Base-by-base conservation (phyloP, 495 filamentous ascomycete genomes). In the Talaromyces adpressus region DNA sequence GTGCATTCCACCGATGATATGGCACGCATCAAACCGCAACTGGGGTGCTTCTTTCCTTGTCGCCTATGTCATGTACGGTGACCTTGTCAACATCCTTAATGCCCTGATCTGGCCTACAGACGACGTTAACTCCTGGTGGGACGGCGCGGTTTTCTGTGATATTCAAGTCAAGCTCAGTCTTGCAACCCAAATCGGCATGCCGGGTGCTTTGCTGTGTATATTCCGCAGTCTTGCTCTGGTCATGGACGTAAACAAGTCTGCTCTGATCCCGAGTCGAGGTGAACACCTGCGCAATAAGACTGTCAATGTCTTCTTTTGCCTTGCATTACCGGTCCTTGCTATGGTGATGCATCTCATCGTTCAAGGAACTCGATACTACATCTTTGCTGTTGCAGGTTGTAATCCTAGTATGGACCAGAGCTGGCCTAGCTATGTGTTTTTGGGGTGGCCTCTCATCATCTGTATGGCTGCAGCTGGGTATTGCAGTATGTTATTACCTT, bases 71-170 rank as follows among this genome's bases (percentile, higher is more conserved):
- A 71, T 85, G 22, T 20, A 90, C 9, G 70, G 86, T 68, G 92
- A 93, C 71, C 6, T 88, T 22, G 79, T 87, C 72, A 87, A 82
- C 66, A 82, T 90, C 66, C 68, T 90, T 79, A 97, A 97, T 71
- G 80, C 90, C 9, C 69, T 94, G 45, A 82, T 96, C 61, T 98
- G 94, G 94, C 84, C 84, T 25, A 84, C 80, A 16, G 87, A 94
- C 71, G 79, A 93, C 66, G 76, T 86, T 45, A 67, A 70, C 0
- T 71, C 67, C 5, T 93, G 89, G 87, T 98, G 83, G 81, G 77
- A 82, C 61, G 94, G 94, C 22, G 69, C 76, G 4, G 88, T 86
- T 1, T 85, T 92, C 64, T 98, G 94, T 70, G 94, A 98, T 73
- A 70, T 97, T 27, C 83, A 96, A 71, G 81, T 84, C 58, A 91